Evolutionary conservation across 192 early-diverging fungal genomes (phyloP).

Genomic region (Geranomyces michiganensis): DNA sequence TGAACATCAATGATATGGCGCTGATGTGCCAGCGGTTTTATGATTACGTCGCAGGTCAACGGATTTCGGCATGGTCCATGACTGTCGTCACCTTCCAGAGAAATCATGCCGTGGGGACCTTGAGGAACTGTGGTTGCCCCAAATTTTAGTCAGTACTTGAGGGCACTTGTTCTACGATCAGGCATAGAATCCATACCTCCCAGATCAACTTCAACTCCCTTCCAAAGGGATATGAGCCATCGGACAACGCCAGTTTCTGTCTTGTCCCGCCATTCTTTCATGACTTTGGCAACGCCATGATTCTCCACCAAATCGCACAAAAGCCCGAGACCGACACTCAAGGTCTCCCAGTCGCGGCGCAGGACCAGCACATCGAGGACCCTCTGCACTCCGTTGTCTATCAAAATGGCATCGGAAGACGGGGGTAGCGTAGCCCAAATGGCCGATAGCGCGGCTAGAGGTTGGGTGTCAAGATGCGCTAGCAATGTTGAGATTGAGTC

Average conservation of each 20-base stretch:
- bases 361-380: background rate
- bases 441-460: constrained; percentile 28
- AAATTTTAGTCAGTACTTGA: background rate
- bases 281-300: background rate
- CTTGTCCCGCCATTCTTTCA: constrained; percentile 32
- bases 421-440: constrained; percentile 22
- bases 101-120: constrained; percentile 16
- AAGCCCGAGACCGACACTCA: constrained; percentile 26
- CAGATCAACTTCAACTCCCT: constrained; percentile 39
- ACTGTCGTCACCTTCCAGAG: background rate
- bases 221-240: constrained; percentile 47
- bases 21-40: constrained; percentile 12
- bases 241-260: constrained; percentile 33
- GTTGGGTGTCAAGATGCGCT: constrained; percentile 33
- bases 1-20: constrained; percentile 2
- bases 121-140: constrained; percentile 20
- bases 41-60: background rate
- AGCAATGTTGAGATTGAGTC: constrained; percentile 42
- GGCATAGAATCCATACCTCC: constrained; percentile 35
- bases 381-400: background rate
- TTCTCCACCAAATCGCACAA: constrained; percentile 24
- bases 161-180: background rate
- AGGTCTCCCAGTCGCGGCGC: background rate
- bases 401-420: background rate
- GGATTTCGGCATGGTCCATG: constrained; percentile 11